These are phyloP conservation scores for Butyriboletus loyo DNA, from an alignment of 768 basidiomycete genomes.

Conservation along the genomic window DNA sequence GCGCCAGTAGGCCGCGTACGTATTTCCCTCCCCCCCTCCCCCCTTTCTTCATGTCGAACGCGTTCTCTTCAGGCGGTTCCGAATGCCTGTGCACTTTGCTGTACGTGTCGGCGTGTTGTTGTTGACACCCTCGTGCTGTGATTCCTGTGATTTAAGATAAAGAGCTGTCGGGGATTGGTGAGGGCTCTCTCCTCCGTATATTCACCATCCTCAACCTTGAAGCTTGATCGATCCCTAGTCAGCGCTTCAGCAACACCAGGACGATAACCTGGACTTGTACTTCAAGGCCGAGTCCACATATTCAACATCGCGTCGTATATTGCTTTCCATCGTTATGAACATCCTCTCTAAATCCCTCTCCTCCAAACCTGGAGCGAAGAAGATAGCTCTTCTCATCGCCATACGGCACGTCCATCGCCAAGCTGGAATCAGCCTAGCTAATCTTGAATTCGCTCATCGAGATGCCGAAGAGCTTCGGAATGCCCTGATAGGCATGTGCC, in stretches of 20 bases:
- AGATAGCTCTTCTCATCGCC: conserved; percentile 21
- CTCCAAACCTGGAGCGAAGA: conserved; percentile 1
- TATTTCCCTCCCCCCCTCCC: no score
- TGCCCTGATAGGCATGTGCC: conserved; percentile 16
- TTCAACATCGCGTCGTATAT: no score
- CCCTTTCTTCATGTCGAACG: no score
- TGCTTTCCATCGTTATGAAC: background rate
- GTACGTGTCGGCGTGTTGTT: no score
- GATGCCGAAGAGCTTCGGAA: conserved; percentile 15
- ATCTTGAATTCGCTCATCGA: conserved; percentile 19
- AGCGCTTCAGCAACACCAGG: no score
- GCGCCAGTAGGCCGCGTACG: no score
- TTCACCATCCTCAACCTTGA: background rate
- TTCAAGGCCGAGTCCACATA: background rate
- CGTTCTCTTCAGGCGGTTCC: no score
- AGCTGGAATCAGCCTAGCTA: background rate
- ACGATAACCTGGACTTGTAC: background rate
- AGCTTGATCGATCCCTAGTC: no score
- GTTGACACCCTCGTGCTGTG: background rate
- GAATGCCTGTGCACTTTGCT: no score
- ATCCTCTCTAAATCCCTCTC: background rate
- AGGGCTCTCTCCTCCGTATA: background rate
- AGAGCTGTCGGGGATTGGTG: no score
- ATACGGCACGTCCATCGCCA: conserved; percentile 8
- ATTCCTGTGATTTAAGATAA: background rate